A percentile compares a stretch with the other conserved stretches of the same genome.
Evolutionary conservation across 2,329 filamentous ascomycete species (phyloP).

Genomic region (Alternaria dauci): DNA sequence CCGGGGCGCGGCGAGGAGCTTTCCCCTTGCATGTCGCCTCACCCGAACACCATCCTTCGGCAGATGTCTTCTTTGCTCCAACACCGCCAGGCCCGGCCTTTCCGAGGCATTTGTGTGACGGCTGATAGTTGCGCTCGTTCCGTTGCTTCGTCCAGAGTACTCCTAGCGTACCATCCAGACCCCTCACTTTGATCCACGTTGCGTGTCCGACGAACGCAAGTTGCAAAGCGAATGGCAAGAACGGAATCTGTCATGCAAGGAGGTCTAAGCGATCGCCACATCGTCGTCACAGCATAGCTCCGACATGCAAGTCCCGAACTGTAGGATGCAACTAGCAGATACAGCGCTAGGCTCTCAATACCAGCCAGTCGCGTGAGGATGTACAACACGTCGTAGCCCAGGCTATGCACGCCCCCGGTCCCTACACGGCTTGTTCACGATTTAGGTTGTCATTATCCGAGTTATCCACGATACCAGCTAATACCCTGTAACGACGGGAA

Average conservation of each 20-base stretch:
- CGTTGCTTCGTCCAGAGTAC: neutral
- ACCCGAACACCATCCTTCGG: neutral
- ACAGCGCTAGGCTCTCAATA: no score
- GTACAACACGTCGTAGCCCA: no score
- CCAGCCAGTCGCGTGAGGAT: no score
- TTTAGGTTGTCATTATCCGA: no score
- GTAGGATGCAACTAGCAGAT: no score
- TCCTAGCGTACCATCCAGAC: neutral
- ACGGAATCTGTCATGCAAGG: neutral
- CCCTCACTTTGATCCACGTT: no score
- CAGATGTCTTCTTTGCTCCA: neutral
- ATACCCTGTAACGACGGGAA: no score
- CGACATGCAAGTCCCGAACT: neutral
- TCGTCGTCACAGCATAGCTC: neutral
- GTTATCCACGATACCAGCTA: no score
- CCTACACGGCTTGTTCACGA: no score
- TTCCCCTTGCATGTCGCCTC: neutral
- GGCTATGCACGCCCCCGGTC: no score
- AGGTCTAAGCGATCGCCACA: neutral
- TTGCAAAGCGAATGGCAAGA: neutral
- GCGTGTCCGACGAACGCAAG: neutral
- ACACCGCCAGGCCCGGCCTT: neutral
- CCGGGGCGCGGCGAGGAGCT: neutral
- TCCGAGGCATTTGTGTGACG: neutral
- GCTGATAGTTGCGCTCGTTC: neutral